Conservation (phyloP, 1,139 yeast genomes). For the Debaryomyces coudertii region DNA sequence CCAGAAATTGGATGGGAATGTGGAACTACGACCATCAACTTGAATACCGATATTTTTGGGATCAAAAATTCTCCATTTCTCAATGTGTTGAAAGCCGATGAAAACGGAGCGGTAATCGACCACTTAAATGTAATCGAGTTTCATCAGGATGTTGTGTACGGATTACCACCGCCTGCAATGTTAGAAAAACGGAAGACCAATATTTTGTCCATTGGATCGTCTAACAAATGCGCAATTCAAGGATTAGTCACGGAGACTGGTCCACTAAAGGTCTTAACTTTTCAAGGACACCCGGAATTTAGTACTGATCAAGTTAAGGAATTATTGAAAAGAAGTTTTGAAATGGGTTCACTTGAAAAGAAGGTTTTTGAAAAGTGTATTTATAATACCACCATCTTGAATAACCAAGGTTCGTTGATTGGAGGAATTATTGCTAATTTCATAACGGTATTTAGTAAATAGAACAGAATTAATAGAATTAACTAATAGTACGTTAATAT, state of each 20-base stretch:
- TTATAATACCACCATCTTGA: conserved; percentile 32
- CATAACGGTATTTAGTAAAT: conserved; percentile 14
- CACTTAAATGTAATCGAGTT: conserved; percentile 54
- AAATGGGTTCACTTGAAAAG: conserved; percentile 20
- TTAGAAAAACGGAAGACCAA: conserved; percentile 18
- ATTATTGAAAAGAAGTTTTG: conserved; percentile 26
- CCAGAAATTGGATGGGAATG: conserved; percentile 68
- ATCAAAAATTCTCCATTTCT: conserved; percentile 36
- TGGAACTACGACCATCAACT: conserved; percentile 56
- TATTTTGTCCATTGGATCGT: conserved; percentile 53
- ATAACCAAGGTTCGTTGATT: conserved; percentile 40
- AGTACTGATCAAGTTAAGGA: conserved; percentile 35
- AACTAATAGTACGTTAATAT: not conserved
- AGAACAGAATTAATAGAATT: conserved; percentile 6
- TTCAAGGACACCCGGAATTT: conserved; percentile 94
- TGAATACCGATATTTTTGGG: conserved; percentile 45
- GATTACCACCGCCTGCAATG: conserved; percentile 41
- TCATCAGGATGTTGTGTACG: conserved; percentile 70
- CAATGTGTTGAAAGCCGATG: conserved; percentile 23
- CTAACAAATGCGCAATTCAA: conserved; percentile 60
- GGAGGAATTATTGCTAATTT: conserved; percentile 38
- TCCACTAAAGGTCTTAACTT: conserved; percentile 53
- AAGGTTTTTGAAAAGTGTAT: conserved; percentile 29
- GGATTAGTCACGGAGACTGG: conserved; percentile 55
- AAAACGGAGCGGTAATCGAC: conserved; percentile 18